phyloP scores from a whole-genome alignment of 495 filamentous ascomycete genomes.

The Gamarada debralockiae region DNA sequence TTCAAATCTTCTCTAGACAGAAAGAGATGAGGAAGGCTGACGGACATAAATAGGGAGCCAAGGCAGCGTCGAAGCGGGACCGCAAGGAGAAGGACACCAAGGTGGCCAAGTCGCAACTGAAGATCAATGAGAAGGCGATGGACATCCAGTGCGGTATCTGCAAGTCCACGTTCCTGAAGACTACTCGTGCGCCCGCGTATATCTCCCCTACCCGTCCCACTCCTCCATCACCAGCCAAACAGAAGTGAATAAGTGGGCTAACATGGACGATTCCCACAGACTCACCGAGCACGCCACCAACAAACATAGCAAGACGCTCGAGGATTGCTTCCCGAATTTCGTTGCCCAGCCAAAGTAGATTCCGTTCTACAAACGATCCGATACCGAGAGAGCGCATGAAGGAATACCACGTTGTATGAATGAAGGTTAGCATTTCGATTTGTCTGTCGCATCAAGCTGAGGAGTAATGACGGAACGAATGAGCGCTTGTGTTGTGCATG shows the following conservation, averaged over 20 bases:
- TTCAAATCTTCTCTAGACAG: neutral
- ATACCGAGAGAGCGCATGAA: neutral
- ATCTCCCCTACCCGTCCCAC: slow-evolving; percentile 14
- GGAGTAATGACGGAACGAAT: too few species aligned
- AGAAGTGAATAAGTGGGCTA: neutral
- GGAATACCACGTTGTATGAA: neutral
- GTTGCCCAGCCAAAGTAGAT: slow-evolving; percentile 11
- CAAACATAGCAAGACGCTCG: slow-evolving; percentile 49
- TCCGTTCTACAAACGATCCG: neutral
- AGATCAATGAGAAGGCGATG: slow-evolving; percentile 48
- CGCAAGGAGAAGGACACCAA: slow-evolving; percentile 45
- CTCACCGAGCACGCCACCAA: slow-evolving; percentile 50
- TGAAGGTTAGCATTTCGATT: neutral
- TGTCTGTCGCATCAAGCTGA: neutral
- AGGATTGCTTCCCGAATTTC: slow-evolving; percentile 50
- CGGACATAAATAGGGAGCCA: slow-evolving; percentile 47
- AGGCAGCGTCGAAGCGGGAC: slow-evolving; percentile 54
- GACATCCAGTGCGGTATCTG: slow-evolving; percentile 53
- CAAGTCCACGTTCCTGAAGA: slow-evolving; percentile 54
- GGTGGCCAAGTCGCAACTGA: slow-evolving; percentile 51
- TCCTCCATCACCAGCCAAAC: slow-evolving; percentile 14
- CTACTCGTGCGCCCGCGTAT: slow-evolving; percentile 49
- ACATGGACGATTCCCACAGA: slow-evolving; percentile 5
- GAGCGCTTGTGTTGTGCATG: neutral
- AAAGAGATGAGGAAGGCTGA: neutral